These are phyloP conservation scores for Hydnomerulius pinastri DNA, from an alignment of 768 basidiomycete genomes.

Conservation along the genomic window DNA sequence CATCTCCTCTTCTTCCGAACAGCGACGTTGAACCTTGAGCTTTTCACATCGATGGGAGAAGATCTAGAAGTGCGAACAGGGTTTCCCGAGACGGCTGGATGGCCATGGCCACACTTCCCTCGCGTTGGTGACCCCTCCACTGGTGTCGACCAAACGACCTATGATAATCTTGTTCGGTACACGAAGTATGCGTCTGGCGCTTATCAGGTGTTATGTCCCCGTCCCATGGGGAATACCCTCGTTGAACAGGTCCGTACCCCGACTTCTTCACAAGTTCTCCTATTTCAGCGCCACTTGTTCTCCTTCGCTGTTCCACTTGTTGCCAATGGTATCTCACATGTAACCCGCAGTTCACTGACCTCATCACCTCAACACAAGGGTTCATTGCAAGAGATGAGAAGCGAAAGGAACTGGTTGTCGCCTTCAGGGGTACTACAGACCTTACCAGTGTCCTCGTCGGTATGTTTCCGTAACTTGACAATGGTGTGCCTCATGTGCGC, in stretches of 20 bases:
- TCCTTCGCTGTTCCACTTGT: too few species aligned
- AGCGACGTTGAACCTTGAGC: too few species aligned
- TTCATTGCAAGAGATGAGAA: constrained; percentile 47
- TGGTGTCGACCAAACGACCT: constrained; percentile 39
- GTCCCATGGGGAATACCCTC: constrained; percentile 49
- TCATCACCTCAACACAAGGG: constrained; percentile 43
- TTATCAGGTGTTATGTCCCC: constrained; percentile 47
- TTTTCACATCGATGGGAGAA: background rate
- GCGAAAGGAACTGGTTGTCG: constrained; percentile 41
- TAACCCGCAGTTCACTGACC: constrained; percentile 34
- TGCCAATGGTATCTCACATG: too few species aligned
- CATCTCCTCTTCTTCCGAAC: too few species aligned
- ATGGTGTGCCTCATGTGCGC: background rate
- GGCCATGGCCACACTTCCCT: constrained; percentile 28
- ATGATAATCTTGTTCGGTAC: constrained; percentile 45
- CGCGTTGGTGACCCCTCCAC: constrained; percentile 19
- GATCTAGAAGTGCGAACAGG: background rate
- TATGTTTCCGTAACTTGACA: background rate
- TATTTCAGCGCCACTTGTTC: too few species aligned
- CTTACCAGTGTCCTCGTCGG: constrained; percentile 18
- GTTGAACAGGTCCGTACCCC: constrained; percentile 39
- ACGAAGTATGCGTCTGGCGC: constrained; percentile 53
- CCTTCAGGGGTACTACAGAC: constrained; percentile 42
- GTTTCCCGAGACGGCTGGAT: background rate
- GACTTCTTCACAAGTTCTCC: too few species aligned